Percentiles rank a stretch among this genome's conserved stretches.
Conservation (phyloP, 805 yeast species). For the Wickerhamomyces xylosicus region DNA sequence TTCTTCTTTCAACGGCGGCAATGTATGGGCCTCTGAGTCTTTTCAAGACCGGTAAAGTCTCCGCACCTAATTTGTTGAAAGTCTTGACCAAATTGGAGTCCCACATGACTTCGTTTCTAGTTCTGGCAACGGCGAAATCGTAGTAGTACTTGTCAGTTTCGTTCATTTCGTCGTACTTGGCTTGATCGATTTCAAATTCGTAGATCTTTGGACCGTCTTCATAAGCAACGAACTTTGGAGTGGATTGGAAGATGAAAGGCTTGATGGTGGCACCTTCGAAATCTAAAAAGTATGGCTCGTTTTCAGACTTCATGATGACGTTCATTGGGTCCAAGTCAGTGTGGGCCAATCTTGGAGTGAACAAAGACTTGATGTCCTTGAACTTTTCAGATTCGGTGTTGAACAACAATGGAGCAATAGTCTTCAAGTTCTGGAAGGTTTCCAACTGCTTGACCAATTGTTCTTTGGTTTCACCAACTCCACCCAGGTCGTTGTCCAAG, state of each 20-base stretch:
- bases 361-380: slow-evolving; percentile 51
- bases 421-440: slow-evolving; percentile 52
- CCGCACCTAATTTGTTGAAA: slow-evolving; percentile 64
- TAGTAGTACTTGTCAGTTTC: slow-evolving; percentile 73
- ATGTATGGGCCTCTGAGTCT: slow-evolving; percentile 54
- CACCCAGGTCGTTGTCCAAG: slow-evolving; percentile 38
- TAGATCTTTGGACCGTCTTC: slow-evolving; percentile 76
- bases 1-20: slow-evolving; percentile 48
- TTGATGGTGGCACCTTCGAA: slow-evolving; percentile 74
- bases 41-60: slow-evolving; percentile 74
- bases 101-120: slow-evolving; percentile 87
- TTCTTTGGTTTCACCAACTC: slow-evolving; percentile 32
- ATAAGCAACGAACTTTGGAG: slow-evolving; percentile 80
- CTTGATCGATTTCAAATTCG: slow-evolving; percentile 64
- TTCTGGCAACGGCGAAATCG: slow-evolving; percentile 77
- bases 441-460: slow-evolving; percentile 37
- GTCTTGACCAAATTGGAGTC: slow-evolving; percentile 63
- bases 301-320: slow-evolving; percentile 36
- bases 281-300: slow-evolving; percentile 51
- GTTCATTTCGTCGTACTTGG: slow-evolving; percentile 53
- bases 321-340: slow-evolving; percentile 93
- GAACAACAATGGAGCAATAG: slow-evolving; percentile 49
- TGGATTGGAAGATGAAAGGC: slow-evolving; percentile 69
- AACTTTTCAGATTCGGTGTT: slow-evolving; percentile 37
- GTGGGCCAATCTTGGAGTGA: slow-evolving; percentile 61